Conservation (phyloP, 768 basidiomycete genomes). For the Hygrocybe punicea region DNA sequence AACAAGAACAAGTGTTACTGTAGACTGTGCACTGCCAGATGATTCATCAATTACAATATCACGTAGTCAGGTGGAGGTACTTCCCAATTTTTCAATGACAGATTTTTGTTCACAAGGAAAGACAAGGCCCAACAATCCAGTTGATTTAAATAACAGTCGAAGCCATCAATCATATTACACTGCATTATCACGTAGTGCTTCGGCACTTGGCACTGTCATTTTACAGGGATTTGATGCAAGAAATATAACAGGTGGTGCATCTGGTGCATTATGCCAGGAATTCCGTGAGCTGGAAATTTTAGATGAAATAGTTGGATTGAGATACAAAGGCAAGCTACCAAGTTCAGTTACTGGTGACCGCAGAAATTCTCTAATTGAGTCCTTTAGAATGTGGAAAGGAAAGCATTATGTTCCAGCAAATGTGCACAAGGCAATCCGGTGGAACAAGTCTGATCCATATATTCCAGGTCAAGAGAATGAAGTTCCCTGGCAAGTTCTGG, state of each 20-base stretch:
- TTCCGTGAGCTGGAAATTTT: constrained; percentile 20
- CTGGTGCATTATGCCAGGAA: constrained; percentile 18
- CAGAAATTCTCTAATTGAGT: not conserved
- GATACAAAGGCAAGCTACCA: constrained; percentile 8
- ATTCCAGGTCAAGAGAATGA: too few relatives aligned
- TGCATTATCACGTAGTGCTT: not conserved
- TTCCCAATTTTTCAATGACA: constrained; percentile 30
- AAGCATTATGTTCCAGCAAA: constrained; percentile 4
- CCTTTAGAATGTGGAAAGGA: constrained; percentile 1
- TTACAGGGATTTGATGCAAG: constrained; percentile 21
- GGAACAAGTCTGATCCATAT: not conserved
- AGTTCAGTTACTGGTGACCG: not conserved
- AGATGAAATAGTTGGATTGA: constrained; percentile 21
- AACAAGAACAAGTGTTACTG: not conserved
- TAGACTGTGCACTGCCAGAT: constrained; percentile 18
- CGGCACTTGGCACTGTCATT: constrained; percentile 21
- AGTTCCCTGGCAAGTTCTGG: too few relatives aligned
- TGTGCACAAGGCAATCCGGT: constrained; percentile 6
- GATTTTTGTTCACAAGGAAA: constrained; percentile 24
- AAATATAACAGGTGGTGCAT: constrained; percentile 16
- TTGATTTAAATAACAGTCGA: constrained; percentile 20
- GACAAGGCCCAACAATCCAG: constrained; percentile 25
- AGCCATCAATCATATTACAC: not conserved
- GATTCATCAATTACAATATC: constrained; percentile 14
- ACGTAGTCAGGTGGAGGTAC: constrained; percentile 24